Percentiles rank a stretch among this genome's conserved stretches.
phyloP scores from a whole-genome alignment of 768 basidiomycete genomes.

The Leccinum arenicola region DNA sequence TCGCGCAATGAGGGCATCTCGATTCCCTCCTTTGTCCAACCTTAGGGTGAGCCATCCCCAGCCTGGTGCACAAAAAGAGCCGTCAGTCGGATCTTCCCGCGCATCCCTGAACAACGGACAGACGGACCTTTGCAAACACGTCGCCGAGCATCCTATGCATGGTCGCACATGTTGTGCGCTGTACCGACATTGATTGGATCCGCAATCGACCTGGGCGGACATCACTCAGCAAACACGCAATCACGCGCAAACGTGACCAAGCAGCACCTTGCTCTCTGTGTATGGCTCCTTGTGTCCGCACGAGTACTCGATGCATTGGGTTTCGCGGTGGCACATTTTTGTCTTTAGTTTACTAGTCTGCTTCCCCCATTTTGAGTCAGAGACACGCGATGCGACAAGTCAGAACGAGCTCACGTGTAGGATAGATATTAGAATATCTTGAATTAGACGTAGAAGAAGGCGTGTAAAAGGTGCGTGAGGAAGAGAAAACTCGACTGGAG shows the following conservation, averaged over 20 bases:
- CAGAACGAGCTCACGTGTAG: constrained; percentile 18
- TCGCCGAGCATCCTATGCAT: constrained; percentile 37
- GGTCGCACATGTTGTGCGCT: constrained; percentile 35
- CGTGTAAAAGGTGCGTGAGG: background rate
- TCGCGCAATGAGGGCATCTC: constrained; percentile 21
- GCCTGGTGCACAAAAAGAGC: constrained; percentile 10
- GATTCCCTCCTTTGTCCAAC: constrained; percentile 18
- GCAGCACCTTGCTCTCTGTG: constrained; percentile 30
- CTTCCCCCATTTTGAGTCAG: constrained; percentile 7
- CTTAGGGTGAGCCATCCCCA: constrained; percentile 22
- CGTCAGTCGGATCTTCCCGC: constrained; percentile 16
- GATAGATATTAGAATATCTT: constrained; percentile 21
- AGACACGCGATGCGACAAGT: background rate
- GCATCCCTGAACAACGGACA: background rate
- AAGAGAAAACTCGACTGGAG: constrained; percentile 6
- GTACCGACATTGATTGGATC: constrained; percentile 40
- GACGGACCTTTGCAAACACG: constrained; percentile 41
- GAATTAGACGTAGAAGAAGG: constrained; percentile 6
- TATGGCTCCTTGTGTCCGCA: constrained; percentile 39
- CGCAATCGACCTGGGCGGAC: constrained; percentile 41
- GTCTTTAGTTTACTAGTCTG: constrained; percentile 10
- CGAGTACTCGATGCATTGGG: constrained; percentile 34
- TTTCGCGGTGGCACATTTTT: constrained; percentile 45
- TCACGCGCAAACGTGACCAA: constrained; percentile 23
- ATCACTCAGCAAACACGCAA: constrained; percentile 16